These are phyloP conservation scores for Pythium coloratum DNA, from an alignment of 352 stramenopile genomes.

Conservation along the genomic window DNA sequence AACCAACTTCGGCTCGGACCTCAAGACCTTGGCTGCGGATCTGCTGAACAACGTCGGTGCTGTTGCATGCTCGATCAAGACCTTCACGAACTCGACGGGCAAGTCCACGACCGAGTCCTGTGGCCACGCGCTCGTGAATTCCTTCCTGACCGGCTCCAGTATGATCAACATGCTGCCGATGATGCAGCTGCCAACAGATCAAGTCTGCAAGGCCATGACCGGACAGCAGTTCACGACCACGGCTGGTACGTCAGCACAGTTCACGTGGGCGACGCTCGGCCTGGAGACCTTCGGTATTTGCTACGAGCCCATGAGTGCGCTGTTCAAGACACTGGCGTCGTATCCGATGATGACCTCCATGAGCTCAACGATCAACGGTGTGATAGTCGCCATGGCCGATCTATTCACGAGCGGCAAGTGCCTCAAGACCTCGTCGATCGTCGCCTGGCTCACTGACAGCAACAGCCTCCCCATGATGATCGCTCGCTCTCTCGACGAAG, in stretches of 20 bases:
- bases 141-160: slow-evolving; percentile 24
- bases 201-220: slow-evolving; percentile 46
- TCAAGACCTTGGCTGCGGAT: slow-evolving; percentile 33
- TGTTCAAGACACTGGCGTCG: slow-evolving; percentile 33
- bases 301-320: slow-evolving; percentile 36
- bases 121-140: slow-evolving; percentile 28
- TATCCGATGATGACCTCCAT: slow-evolving; percentile 36
- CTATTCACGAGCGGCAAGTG: slow-evolving; percentile 45
- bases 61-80: slow-evolving; percentile 39
- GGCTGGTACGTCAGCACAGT: slow-evolving; percentile 20
- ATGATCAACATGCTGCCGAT: slow-evolving; percentile 20
- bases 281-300: slow-evolving; percentile 42
- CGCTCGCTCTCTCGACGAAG: slow-evolving; percentile 19
- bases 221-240: slow-evolving; percentile 45
- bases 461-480: slow-evolving; percentile 33
- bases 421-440: slow-evolving; percentile 26
- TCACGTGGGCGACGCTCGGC: slow-evolving; percentile 31
- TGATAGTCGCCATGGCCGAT: slow-evolving; percentile 31
- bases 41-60: slow-evolving; percentile 32
- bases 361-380: slow-evolving; percentile 11
- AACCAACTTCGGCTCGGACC: slow-evolving; percentile 31
- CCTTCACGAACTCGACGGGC: slow-evolving; percentile 31
- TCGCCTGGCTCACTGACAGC: slow-evolving; percentile 27
- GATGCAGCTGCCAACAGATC: slow-evolving; percentile 43
- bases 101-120: slow-evolving; percentile 35